Evolutionary conservation across 1,284 basidiomycete species (phyloP).

Genomic region (Leccinum fuscescens): DNA sequence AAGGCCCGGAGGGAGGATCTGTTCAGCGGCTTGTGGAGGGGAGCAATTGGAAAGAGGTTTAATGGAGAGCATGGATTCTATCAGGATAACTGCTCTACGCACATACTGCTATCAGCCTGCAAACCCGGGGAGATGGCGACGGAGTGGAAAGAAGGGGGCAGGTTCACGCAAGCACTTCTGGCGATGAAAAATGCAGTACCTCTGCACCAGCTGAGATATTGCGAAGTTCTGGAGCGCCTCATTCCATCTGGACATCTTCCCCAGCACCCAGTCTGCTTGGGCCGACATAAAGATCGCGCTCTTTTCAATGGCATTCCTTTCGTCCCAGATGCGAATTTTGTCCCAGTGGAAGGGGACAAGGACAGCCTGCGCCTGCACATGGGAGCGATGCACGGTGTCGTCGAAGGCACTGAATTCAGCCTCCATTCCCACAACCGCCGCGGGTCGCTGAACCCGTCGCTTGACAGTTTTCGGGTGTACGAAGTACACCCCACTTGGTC

Average conservation of each 20-base stretch:
- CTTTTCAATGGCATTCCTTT: slow-evolving; percentile 59
- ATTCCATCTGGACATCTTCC: slow-evolving; percentile 29
- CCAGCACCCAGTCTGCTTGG: slow-evolving; percentile 53
- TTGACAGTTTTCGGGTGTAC: slow-evolving; percentile 48
- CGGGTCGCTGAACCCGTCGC: slow-evolving; percentile 53
- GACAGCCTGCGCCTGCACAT: slow-evolving; percentile 47
- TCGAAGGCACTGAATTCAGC: slow-evolving; percentile 57
- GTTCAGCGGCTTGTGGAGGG: slow-evolving; percentile 50
- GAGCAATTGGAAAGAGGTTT: slow-evolving; percentile 41
- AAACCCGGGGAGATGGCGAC: slow-evolving; percentile 48
- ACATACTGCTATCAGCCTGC: slow-evolving; percentile 57
- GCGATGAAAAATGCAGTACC: slow-evolving; percentile 43
- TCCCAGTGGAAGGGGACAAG: slow-evolving; percentile 42
- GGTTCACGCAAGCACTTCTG: slow-evolving; percentile 55
- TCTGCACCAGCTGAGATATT: slow-evolving; percentile 52
- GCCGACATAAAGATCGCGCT: slow-evolving; percentile 46
- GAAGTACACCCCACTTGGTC: slow-evolving; percentile 60
- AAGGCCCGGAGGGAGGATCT: slow-evolving; percentile 54
- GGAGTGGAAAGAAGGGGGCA: slow-evolving; percentile 60
- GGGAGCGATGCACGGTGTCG: slow-evolving; percentile 59
- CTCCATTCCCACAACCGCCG: slow-evolving; percentile 57
- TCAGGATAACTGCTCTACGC: slow-evolving; percentile 39
- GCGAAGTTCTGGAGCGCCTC: slow-evolving; percentile 47
- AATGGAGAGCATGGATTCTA: slow-evolving; percentile 47
- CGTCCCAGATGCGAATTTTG: slow-evolving; percentile 44